Percentiles rank a stretch among this genome's conserved stretches.
Evolutionary conservation across 1,284 basidiomycete genomes (phyloP).

Genomic region (Apiotrichum montevideense): DNA sequence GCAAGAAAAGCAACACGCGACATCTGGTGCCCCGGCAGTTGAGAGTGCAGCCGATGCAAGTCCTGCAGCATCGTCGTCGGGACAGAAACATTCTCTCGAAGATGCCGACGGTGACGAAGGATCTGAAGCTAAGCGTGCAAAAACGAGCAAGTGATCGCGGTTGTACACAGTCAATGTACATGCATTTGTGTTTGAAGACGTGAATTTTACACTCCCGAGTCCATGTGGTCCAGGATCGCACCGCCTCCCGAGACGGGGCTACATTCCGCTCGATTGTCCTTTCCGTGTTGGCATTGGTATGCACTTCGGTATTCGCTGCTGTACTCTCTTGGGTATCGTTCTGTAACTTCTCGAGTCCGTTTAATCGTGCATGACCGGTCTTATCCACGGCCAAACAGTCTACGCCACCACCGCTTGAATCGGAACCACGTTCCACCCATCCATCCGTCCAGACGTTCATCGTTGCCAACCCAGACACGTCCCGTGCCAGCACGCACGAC

Average conservation of each 20-base stretch:
- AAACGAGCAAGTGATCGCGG: neutral
- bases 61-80: constrained; percentile 1
- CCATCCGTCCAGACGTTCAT: constrained; percentile 27
- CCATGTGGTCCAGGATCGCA: too few relatives aligned
- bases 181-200: neutral
- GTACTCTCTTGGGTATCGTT: neutral
- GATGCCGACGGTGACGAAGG: constrained; percentile 11
- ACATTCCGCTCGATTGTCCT: too few relatives aligned
- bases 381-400: constrained; percentile 27
- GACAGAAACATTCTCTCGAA: constrained; percentile 20
- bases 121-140: neutral
- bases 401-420: constrained; percentile 36
- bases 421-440: constrained; percentile 34
- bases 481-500: constrained; percentile 39
- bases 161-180: neutral
- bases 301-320: neutral
- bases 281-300: too few relatives aligned
- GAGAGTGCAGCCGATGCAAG: neutral
- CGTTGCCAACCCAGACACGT: constrained; percentile 34
- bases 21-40: neutral
- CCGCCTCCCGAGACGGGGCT: too few relatives aligned
- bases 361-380: neutral
- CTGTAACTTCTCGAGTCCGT: neutral
- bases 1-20: constrained; percentile 12
- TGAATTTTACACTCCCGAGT: neutral